Evolutionary conservation across 371 early-diverging fungal species (phyloP).

Genomic region (Syncephalastrum sp.): DNA sequence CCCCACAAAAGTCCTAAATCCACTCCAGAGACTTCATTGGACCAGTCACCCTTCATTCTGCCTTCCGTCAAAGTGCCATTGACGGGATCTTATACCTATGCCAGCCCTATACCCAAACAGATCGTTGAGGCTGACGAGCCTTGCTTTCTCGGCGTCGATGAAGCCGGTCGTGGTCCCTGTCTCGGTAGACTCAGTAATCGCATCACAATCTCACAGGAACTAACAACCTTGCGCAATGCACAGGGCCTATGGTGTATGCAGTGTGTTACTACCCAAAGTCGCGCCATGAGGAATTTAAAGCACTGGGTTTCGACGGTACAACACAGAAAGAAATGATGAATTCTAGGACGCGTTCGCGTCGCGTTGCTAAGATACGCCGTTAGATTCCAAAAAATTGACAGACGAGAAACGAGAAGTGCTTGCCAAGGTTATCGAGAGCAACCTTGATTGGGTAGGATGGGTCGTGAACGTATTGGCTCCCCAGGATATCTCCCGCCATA

Average conservation of each 20-base stretch:
- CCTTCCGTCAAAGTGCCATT: conserved; percentile 46
- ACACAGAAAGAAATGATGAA: not conserved
- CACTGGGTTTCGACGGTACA: conserved; percentile 81
- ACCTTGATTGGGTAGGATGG: conserved; percentile 81
- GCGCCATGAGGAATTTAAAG: conserved; percentile 60
- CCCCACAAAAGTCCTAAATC: too few relatives aligned
- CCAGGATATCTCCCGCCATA: conserved; percentile 84
- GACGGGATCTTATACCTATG: conserved; percentile 34
- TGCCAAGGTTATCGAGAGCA: conserved; percentile 62
- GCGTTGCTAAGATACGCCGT: not conserved
- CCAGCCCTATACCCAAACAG: conserved; percentile 27
- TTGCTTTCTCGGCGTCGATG: conserved; percentile 95
- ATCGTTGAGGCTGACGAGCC: conserved; percentile 42
- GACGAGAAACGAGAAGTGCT: conserved; percentile 71
- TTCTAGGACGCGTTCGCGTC: not conserved
- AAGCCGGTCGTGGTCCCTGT: conserved; percentile 99
- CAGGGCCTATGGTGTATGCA: conserved; percentile 97
- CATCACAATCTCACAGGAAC: not conserved
- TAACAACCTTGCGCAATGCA: not conserved
- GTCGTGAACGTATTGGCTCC: conserved; percentile 83
- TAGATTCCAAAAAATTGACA: conserved; percentile 89
- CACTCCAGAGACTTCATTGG: too few relatives aligned
- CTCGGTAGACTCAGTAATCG: conserved; percentile 60
- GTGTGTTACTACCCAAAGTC: conserved; percentile 73
- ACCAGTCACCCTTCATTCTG: not conserved